Evolutionary conservation across 768 basidiomycete species (phyloP).

Genomic region (Termitomyces sp.): DNA sequence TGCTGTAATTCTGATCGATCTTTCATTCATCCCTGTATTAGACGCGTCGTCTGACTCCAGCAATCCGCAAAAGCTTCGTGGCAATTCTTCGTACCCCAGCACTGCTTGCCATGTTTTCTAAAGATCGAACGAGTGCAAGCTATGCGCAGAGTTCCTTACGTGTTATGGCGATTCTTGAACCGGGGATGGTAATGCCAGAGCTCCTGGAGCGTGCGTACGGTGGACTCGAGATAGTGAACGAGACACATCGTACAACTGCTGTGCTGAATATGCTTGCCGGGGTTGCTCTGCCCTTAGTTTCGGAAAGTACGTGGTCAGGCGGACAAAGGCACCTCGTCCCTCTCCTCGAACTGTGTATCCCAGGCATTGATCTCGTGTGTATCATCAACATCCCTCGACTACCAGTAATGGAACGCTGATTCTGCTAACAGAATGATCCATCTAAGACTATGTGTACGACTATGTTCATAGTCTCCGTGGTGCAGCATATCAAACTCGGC

Average conservation of each 20-base stretch:
- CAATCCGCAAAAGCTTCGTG: conserved; percentile 82
- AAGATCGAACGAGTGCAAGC: conserved; percentile 77
- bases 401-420: conserved; percentile 1
- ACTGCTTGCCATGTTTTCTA: conserved; percentile 88
- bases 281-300: conserved; percentile 71
- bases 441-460: conserved; percentile 77
- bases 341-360: conserved; percentile 82
- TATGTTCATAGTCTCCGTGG: conserved; percentile 69
- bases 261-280: conserved; percentile 82
- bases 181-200: conserved; percentile 84
- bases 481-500: conserved; percentile 76
- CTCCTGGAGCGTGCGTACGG: conserved; percentile 88
- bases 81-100: conserved; percentile 80
- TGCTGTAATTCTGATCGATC: not conserved
- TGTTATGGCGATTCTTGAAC: conserved; percentile 76
- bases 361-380: conserved; percentile 85
- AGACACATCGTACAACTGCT: conserved; percentile 93
- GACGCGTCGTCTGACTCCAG: conserved; percentile 75
- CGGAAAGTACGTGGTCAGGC: conserved; percentile 74
- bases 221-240: conserved; percentile 90
- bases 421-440: conserved; percentile 62
- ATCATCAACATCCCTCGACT: not conserved
- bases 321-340: conserved; percentile 90
- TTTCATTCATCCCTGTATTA: conserved; percentile 22
- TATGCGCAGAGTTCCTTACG: conserved; percentile 80